Evolutionary conservation across 129 eudicot species (phyloP).

Genomic region (Rutidosis leptorrhynchoides): DNA sequence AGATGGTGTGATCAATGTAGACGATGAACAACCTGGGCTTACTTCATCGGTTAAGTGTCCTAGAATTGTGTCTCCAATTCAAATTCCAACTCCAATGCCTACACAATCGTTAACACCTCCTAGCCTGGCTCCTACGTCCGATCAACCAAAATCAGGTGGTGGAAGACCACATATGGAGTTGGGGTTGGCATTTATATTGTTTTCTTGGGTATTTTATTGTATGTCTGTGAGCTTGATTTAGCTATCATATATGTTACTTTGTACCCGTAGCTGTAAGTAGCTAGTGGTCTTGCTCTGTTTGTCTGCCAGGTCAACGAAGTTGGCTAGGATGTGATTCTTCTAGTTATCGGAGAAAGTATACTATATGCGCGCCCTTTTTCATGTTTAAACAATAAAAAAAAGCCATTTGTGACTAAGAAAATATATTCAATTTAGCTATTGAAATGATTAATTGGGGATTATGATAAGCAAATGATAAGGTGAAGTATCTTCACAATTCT

Average conservation of each 20-base stretch:
- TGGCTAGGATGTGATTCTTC: too few species aligned
- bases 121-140: slow-evolving; percentile 4
- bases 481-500: not conserved
- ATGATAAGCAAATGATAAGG: slow-evolving; percentile 5
- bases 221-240: slow-evolving; percentile 8
- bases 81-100: not conserved
- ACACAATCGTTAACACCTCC: slow-evolving; percentile 15
- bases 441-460: not conserved
- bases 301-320: too few species aligned
- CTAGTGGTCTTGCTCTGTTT: too few species aligned
- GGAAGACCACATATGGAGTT: slow-evolving; percentile 19
- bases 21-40: slow-evolving; percentile 18
- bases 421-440: too few species aligned
- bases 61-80: not conserved
- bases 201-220: slow-evolving; percentile 28
- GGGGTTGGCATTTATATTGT: slow-evolving; percentile 10
- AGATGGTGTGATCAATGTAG: slow-evolving; percentile 43
- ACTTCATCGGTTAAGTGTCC: slow-evolving; percentile 22
- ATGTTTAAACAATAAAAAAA: too few species aligned
- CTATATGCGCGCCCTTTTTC: too few species aligned
- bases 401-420: too few species aligned
- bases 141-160: slow-evolving; percentile 17
- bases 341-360: too few species aligned
- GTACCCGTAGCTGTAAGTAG: not conserved
- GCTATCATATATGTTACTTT: not conserved